phyloP scores from a whole-genome alignment of 2,329 filamentous ascomycete species.

The Fusarium sp. region DNA sequence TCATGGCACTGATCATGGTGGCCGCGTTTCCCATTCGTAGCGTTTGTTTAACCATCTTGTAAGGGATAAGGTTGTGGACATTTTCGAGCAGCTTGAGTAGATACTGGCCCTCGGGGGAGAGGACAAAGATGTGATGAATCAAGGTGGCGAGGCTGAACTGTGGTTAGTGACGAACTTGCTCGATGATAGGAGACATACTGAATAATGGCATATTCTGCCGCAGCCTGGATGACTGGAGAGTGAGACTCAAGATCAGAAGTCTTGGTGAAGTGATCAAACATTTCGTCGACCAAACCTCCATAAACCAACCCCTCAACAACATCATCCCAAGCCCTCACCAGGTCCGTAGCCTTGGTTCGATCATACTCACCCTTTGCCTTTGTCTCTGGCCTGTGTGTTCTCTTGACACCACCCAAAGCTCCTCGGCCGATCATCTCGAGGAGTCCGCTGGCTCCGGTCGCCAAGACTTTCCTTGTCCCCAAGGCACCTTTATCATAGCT shows the following conservation, averaged over 20 bases:
- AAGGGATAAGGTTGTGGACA: conserved; percentile 78
- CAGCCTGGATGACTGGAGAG: conserved; percentile 70
- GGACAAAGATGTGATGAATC: conserved; percentile 78
- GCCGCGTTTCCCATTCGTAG: conserved; percentile 82
- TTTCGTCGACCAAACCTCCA: conserved; percentile 72
- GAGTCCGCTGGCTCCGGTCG: conserved; percentile 77
- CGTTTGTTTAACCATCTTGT: conserved; percentile 78
- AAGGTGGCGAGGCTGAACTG: conserved; percentile 74
- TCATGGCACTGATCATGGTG: conserved; percentile 83
- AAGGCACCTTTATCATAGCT: conserved; percentile 84
- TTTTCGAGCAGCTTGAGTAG: conserved; percentile 78
- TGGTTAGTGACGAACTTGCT: conserved; percentile 32
- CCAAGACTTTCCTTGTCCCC: conserved; percentile 79
- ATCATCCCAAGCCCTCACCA: conserved; percentile 75
- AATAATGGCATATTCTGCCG: conserved; percentile 75
- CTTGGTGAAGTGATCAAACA: conserved; percentile 71
- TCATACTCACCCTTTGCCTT: conserved; percentile 63
- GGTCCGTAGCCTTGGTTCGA: conserved; percentile 67
- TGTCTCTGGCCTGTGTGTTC: conserved; percentile 3
- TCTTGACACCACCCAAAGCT: conserved; percentile 67
- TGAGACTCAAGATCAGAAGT: conserved; percentile 74
- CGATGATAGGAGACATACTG: conserved; percentile 64
- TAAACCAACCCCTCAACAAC: conserved; percentile 76
- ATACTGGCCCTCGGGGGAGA: conserved; percentile 81
- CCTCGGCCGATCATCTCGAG: conserved; percentile 78